A percentile compares a stretch with the other conserved stretches of the same genome.
phyloP scores from a whole-genome alignment of 1,284 basidiomycete genomes.

The Lentinus polychrous region DNA sequence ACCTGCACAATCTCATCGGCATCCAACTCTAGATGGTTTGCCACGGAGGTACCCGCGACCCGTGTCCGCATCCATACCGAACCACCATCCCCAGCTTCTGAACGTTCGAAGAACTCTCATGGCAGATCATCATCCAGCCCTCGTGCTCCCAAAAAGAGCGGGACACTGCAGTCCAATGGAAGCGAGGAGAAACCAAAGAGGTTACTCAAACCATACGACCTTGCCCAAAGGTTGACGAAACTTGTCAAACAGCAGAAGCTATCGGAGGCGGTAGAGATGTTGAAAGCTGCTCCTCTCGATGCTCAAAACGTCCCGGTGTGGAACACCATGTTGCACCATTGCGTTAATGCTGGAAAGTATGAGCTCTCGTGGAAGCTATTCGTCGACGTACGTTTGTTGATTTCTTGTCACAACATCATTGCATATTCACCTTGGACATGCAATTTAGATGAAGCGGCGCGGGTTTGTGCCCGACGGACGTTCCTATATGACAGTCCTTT shows the following conservation, averaged over 20 bases:
- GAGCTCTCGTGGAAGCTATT: constrained; percentile 55
- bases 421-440: background rate
- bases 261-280: constrained; percentile 50
- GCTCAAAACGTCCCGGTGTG: constrained; percentile 66
- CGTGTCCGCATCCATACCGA: no score
- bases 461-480: constrained; percentile 58
- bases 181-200: constrained; percentile 11
- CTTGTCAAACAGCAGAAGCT: constrained; percentile 46
- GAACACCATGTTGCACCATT: constrained; percentile 65
- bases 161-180: no score
- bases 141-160: no score
- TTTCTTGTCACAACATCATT: background rate
- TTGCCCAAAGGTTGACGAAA: constrained; percentile 49
- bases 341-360: constrained; percentile 47
- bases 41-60: no score
- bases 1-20: background rate
- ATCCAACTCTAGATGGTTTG: background rate
- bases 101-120: no score
- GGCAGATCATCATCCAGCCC: no score
- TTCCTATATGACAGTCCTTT: constrained; percentile 62
- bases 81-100: no score
- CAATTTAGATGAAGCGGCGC: constrained; percentile 68
- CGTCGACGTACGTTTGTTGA: constrained; percentile 47
- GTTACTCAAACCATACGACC: constrained; percentile 50
- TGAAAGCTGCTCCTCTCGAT: constrained; percentile 59